Percentiles rank a stretch among this genome's conserved stretches.
Evolutionary conservation across 1,284 basidiomycete genomes (phyloP).

Genomic region (Puccinia coronata): DNA sequence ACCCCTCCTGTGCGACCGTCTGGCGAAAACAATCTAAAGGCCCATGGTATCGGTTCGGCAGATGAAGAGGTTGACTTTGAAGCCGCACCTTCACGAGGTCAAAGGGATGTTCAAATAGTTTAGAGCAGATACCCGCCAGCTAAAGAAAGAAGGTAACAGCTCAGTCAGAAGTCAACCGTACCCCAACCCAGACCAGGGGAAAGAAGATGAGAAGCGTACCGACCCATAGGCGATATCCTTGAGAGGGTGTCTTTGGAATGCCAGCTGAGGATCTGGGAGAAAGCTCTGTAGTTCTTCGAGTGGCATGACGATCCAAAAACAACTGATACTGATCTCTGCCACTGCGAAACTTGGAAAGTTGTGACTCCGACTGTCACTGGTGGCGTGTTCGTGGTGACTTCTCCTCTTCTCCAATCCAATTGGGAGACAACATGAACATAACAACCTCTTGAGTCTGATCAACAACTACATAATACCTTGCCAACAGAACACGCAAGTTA

Average conservation of each 20-base stretch:
- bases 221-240: conserved; percentile 46
- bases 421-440: too few relatives aligned
- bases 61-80: conserved; percentile 77
- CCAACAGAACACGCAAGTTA: too few relatives aligned
- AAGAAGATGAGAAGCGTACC: not conserved
- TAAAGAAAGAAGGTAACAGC: conserved; percentile 51
- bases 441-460: too few relatives aligned
- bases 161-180: not conserved
- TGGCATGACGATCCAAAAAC: not conserved
- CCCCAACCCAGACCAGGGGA: not conserved
- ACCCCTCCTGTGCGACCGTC: conserved; percentile 74
- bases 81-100: conserved; percentile 81
- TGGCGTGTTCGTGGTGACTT: too few relatives aligned
- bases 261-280: not conserved
- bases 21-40: conserved; percentile 77
- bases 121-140: conserved; percentile 77
- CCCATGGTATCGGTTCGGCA: conserved; percentile 70
- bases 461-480: too few relatives aligned
- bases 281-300: not conserved
- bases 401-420: too few relatives aligned
- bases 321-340: too few relatives aligned
- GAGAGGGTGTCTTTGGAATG: conserved; percentile 28
- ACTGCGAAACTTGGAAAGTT: too few relatives aligned
- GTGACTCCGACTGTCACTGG: too few relatives aligned
- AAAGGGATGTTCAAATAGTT: conserved; percentile 82